These are phyloP conservation scores for Metschnikowia proteae DNA, from an alignment of 805 yeast genomes.

Conservation along the genomic window DNA sequence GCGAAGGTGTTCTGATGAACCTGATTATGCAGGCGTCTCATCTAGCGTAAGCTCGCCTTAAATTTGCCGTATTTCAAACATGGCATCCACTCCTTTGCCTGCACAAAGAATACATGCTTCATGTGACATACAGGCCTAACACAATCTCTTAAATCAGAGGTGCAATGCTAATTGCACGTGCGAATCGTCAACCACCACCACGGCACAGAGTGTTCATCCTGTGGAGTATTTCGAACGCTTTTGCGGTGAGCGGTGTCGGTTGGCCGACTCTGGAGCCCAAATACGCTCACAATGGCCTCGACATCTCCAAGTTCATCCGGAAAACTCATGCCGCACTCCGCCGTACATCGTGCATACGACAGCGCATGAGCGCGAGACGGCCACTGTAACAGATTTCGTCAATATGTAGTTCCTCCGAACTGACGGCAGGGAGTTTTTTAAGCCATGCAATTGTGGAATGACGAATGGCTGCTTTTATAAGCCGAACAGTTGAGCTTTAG, in stretches of 20 bases:
- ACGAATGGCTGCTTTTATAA: background rate
- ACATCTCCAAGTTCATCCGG: background rate
- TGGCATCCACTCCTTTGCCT: background rate
- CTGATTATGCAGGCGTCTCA: conserved; percentile 1
- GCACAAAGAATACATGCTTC: background rate
- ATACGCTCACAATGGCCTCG: background rate
- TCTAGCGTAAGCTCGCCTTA: background rate
- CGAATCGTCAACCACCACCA: background rate
- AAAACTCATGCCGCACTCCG: background rate
- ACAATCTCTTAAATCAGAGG: conserved; percentile 1
- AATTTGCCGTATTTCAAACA: background rate
- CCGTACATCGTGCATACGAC: background rate
- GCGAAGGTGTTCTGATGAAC: background rate
- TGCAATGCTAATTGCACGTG: background rate
- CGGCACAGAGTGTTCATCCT: background rate
- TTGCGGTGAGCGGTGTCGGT: background rate
- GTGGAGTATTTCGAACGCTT: too few relatives aligned
- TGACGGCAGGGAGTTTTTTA: background rate
- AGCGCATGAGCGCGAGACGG: background rate
- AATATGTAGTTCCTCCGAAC: background rate
- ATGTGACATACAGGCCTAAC: background rate
- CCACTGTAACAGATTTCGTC: background rate
- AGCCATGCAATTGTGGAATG: background rate
- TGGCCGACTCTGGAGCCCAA: too few relatives aligned
- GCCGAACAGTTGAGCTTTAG: background rate